Percentiles rank a stretch among this genome's conserved stretches.
These are phyloP conservation scores for Schizochytrium sp. DNA, from an alignment of 108 stramenopile species.

Conservation along the genomic window DNA sequence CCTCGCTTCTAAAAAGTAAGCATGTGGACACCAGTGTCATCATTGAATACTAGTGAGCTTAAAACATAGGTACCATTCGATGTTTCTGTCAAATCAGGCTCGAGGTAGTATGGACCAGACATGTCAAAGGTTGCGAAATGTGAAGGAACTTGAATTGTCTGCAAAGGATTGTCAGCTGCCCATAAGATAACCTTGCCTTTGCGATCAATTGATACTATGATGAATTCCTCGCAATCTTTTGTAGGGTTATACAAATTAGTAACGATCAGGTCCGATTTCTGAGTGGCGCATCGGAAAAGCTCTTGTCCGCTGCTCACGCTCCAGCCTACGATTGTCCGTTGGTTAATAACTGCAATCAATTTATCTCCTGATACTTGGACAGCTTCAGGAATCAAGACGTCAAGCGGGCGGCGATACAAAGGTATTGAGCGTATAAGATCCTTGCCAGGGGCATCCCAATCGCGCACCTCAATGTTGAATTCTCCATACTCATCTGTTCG, in stretches of 20 bases:
- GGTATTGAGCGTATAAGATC: background rate
- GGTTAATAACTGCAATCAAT: constrained; percentile 24
- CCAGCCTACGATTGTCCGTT: background rate
- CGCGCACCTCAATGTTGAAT: constrained; percentile 28
- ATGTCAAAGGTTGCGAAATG: background rate
- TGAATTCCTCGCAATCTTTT: background rate
- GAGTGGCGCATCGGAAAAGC: background rate
- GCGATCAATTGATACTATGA: background rate
- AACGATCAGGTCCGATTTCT: background rate
- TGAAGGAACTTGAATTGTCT: background rate
- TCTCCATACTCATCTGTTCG: background rate
- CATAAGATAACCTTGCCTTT: background rate
- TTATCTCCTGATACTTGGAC: background rate
- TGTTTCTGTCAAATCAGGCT: background rate
- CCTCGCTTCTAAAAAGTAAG: background rate
- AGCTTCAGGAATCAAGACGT: background rate
- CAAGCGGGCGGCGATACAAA: background rate
- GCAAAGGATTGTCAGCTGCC: background rate
- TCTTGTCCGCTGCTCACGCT: constrained; percentile 18
- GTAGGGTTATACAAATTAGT: background rate
- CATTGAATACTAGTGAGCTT: constrained; percentile 1
- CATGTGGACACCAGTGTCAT: constrained; percentile 59
- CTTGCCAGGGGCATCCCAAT: background rate
- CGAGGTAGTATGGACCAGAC: constrained; percentile 27
- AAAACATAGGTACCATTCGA: background rate